Evolutionary conservation across 1,284 basidiomycete genomes (phyloP).

Genomic region (Amylostereum areolatum): DNA sequence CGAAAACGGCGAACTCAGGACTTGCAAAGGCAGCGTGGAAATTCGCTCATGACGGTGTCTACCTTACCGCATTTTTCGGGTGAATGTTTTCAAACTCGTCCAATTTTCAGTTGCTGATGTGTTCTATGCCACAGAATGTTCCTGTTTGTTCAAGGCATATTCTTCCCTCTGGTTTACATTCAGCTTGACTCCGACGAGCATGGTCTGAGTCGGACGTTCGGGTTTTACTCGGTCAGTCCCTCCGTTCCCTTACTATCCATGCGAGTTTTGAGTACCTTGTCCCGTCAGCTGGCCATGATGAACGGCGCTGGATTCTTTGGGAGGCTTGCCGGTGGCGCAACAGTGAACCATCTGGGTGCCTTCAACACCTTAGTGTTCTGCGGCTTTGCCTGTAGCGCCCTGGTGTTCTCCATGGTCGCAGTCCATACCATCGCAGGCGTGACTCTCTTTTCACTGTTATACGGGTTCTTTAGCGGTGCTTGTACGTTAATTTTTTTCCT

Average conservation of each 20-base stretch:
- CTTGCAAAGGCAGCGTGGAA: not conserved
- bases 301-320: not conserved
- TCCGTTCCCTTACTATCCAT: not conserved
- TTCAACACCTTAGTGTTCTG: not conserved
- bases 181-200: conserved; percentile 24
- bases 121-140: not conserved
- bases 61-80: not conserved
- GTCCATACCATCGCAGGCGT: not conserved
- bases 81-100: too few relatives aligned
- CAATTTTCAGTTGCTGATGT: not conserved
- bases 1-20: not conserved
- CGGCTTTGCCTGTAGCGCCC: not conserved
- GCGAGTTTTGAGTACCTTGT: not conserved
- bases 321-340: not conserved
- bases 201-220: conserved; percentile 16
- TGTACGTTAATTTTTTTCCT: not conserved
- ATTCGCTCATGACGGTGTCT: not conserved
- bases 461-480: not conserved
- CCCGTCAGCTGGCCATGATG: not conserved
- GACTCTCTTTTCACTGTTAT: not conserved
- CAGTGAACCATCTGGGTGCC: not conserved
- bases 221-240: conserved; percentile 24
- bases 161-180: conserved; percentile 25
- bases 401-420: not conserved
- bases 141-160: conserved; percentile 15